A percentile compares a stretch with the other conserved stretches of the same genome.
Conservation (phyloP, 2,329 filamentous ascomycete genomes). For the Alternaria dauci region DNA sequence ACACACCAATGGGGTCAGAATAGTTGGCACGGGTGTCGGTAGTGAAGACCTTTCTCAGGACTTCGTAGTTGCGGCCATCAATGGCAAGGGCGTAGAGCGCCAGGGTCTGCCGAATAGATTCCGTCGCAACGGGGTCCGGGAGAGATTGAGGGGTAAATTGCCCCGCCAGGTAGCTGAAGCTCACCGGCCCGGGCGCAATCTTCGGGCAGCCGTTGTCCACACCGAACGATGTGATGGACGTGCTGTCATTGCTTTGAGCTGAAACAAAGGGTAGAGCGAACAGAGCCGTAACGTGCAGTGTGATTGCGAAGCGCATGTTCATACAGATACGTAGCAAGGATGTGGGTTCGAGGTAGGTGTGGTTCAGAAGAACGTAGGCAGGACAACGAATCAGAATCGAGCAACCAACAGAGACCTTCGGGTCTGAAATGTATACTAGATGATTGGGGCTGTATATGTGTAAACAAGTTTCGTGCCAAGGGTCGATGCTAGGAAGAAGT, state of each 20-base stretch:
- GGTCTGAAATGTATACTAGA: background rate
- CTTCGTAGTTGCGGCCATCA: background rate
- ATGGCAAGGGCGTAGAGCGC: background rate
- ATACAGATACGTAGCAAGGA: background rate
- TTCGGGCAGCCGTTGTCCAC: background rate
- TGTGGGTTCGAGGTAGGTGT: background rate
- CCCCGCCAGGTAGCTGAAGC: background rate
- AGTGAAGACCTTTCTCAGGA: background rate
- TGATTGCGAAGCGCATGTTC: background rate
- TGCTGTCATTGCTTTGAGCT: background rate
- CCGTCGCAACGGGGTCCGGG: background rate
- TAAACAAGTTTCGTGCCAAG: background rate
- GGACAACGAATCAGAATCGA: slow-evolving; percentile 22
- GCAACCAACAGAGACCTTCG: background rate
- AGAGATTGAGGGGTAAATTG: background rate
- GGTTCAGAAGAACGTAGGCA: background rate
- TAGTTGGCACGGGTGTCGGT: background rate
- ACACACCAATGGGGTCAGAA: background rate
- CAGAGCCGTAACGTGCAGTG: background rate
- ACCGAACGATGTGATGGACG: background rate
- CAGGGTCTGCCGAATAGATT: background rate
- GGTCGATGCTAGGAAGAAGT: background rate
- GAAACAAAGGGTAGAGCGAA: background rate
- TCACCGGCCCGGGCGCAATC: background rate
- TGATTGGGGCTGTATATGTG: background rate